These are phyloP conservation scores for Cercis canadensis DNA, from an alignment of 306 rosid genomes.

Conservation along the genomic window DNA sequence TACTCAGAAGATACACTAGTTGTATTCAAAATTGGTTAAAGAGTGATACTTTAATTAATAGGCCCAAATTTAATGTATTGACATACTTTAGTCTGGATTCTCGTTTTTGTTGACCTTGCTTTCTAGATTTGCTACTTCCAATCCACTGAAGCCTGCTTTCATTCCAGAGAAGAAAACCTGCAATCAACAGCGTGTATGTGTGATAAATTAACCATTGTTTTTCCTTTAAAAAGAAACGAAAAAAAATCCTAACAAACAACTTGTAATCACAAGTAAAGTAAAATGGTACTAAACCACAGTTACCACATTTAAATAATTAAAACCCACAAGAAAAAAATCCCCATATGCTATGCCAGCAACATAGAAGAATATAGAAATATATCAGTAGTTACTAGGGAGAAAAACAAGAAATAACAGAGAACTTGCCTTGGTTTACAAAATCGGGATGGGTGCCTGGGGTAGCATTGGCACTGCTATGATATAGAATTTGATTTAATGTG, in stretches of 20 bases:
- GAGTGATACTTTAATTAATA: background rate
- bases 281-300: background rate
- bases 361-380: too few relatives aligned
- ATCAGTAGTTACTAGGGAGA: too few relatives aligned
- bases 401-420: too few relatives aligned
- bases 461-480: constrained; percentile 53
- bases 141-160: constrained; percentile 88
- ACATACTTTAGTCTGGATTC: constrained; percentile 65
- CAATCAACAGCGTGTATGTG: constrained; percentile 26
- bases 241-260: constrained; percentile 1
- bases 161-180: constrained; percentile 94
- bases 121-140: constrained; percentile 63
- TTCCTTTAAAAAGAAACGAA: constrained; percentile 13
- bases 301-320: constrained; percentile 10
- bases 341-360: constrained; percentile 21
- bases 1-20: too few relatives aligned
- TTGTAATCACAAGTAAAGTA: background rate
- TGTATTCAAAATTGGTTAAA: too few relatives aligned
- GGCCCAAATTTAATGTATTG: constrained; percentile 24
- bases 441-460: constrained; percentile 58
- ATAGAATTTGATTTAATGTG: constrained; percentile 67
- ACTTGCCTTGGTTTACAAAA: constrained; percentile 85
- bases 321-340: too few relatives aligned
- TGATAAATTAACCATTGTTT: constrained; percentile 21
- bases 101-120: constrained; percentile 57